Base-by-base conservation (phyloP, 1,284 basidiomycete genomes). In the Trametes hirsuta region DNA sequence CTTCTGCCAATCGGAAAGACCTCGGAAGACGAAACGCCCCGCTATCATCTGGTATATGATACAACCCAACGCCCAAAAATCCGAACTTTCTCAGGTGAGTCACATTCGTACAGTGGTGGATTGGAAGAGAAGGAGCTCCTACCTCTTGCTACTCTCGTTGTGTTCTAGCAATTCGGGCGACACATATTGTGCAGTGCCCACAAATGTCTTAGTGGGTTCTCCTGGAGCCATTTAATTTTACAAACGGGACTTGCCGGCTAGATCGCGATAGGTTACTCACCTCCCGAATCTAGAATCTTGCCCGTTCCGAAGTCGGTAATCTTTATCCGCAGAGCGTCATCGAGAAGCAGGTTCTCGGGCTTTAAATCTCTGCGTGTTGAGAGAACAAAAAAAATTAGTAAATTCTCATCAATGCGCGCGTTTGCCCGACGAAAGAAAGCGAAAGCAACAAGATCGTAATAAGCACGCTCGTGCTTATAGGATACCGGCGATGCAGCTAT, bases 1-100 rank as follows among this genome's bases (percentile, higher is more conserved):
- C 74, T 90, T 90, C 68, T 91, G 85, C 84, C 87, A 90, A 57
- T 96, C 92, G 1, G 90, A 89, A 12, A 95, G 81, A 35, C 90
- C 90, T 61, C 91, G 87, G 76, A 99, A 99, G 3, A 96, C 93
- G 59, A 95, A 95, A 57, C 84, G 85, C 41, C 95, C 95, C 60
- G 95, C 91, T 39, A 98, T 91, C 89, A 98, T 96, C 75, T 98
- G 97, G 77, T 92, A 98, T 37, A 99, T 77, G 55, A 98, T 94
- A 75, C 97, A 98, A 1, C 96, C 97, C 15, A 98, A 80, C 15
- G 96, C 94, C 97, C 97, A 99, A n/a, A 97, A 84, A 75, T 99
- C 97, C 48, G 94, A 93, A 59, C 95, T 94, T 71, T 40, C n/a
- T 46, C 45, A 37, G 25, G 45, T 58, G 11, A 58, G 49, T 44